A percentile compares a stretch with the other conserved stretches of the same genome.
These are phyloP conservation scores for Rhynchosporium secalis DNA, from an alignment of 2,329 filamentous ascomycete species.

Conservation along the genomic window DNA sequence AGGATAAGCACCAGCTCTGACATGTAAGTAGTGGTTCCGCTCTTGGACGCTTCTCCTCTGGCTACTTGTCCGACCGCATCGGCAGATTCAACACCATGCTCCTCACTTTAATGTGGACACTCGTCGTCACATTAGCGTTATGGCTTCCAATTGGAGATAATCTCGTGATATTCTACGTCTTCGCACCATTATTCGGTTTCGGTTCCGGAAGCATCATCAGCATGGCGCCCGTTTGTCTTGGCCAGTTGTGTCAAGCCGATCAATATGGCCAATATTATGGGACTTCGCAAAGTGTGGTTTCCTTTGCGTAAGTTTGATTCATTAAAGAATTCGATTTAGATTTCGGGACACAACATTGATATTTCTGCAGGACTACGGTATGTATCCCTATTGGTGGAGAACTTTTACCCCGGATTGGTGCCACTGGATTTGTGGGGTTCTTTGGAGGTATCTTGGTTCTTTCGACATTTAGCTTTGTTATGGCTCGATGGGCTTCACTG, in stretches of 20 bases:
- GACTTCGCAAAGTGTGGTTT: constrained; percentile 35
- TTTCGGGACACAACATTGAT: neutral
- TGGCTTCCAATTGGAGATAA: constrained; percentile 33
- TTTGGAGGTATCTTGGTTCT: constrained; percentile 35
- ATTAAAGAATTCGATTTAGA: neutral
- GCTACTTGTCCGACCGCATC: constrained; percentile 32
- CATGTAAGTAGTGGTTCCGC: constrained; percentile 29
- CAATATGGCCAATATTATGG: constrained; percentile 38
- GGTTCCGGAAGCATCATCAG: constrained; percentile 37
- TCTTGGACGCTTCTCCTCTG: constrained; percentile 32
- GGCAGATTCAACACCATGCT: constrained; percentile 36
- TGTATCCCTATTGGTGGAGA: constrained; percentile 37
- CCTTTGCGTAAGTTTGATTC: constrained; percentile 35
- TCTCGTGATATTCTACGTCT: constrained; percentile 35
- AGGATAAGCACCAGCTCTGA: neutral
- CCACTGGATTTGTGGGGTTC: constrained; percentile 32
- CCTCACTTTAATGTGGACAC: constrained; percentile 30
- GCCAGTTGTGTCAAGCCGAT: constrained; percentile 36
- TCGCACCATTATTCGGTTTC: constrained; percentile 37
- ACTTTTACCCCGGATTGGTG: constrained; percentile 30
- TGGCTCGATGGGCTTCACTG: constrained; percentile 37
- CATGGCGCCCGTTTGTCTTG: constrained; percentile 37
- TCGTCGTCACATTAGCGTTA: constrained; percentile 30
- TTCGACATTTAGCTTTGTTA: constrained; percentile 31
- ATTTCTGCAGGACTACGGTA: constrained; percentile 28